Conservation (phyloP, 139 green algal genomes). For the Bryopsis sp. region DNA sequence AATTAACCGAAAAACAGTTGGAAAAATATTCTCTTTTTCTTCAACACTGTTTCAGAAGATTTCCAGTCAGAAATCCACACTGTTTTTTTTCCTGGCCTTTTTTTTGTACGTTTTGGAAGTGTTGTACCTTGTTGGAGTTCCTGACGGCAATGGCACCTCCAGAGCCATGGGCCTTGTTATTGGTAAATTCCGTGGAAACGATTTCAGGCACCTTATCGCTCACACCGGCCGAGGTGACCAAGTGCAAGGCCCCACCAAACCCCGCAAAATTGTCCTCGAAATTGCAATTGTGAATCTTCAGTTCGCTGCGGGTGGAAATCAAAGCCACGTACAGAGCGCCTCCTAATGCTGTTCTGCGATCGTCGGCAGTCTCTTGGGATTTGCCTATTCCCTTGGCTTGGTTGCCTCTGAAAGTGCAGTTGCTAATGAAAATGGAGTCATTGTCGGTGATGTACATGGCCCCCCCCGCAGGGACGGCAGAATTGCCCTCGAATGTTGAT, state of each 20-base stretch:
- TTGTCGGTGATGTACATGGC: slow-evolving; percentile 15
- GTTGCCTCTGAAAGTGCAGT: slow-evolving; percentile 15
- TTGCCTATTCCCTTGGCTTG: background rate
- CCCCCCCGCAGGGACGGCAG: background rate
- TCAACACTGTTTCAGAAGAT: too few relatives aligned
- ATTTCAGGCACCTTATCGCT: background rate
- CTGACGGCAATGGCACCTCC: slow-evolving; percentile 6
- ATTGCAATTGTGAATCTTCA: background rate
- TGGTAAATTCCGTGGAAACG: background rate
- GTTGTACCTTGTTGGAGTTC: slow-evolving; percentile 7
- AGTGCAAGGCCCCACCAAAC: background rate
- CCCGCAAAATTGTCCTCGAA: slow-evolving; percentile 9
- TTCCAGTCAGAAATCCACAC: too few relatives aligned
- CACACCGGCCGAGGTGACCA: background rate
- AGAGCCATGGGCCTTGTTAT: background rate
- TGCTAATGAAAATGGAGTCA: background rate
- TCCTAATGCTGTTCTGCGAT: background rate
- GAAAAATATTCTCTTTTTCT: too few relatives aligned
- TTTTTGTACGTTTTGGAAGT: background rate
- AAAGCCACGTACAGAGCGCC: slow-evolving; percentile 17
- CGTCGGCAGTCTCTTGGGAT: background rate
- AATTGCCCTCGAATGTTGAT: slow-evolving; percentile 11
- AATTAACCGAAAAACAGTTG: too few relatives aligned
- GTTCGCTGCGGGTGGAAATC: background rate
- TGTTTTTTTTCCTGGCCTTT: too few relatives aligned